These are phyloP conservation scores for Elaeis guineensis DNA, from an alignment of 176 grass and related monocot genomes.

Conservation along the genomic window DNA sequence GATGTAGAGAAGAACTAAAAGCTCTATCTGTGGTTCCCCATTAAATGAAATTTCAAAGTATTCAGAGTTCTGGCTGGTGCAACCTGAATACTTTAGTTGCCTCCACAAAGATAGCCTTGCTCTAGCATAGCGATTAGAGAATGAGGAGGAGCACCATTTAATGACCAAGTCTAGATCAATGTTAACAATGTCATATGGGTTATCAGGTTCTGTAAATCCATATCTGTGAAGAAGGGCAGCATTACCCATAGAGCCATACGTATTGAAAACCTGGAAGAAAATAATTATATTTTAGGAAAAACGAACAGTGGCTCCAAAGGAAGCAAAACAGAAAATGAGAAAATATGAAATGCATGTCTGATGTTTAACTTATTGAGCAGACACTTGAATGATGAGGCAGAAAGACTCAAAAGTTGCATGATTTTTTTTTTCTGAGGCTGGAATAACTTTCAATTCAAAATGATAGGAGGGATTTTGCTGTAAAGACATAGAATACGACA, in stretches of 20 bases:
- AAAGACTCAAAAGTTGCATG: too few species aligned
- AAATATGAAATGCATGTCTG: too few species aligned
- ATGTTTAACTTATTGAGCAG: too few species aligned
- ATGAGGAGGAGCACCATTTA: constrained; percentile 57
- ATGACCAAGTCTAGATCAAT: constrained; percentile 59
- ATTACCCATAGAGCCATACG: constrained; percentile 85
- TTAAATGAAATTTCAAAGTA: constrained; percentile 89
- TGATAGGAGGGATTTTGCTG: too few species aligned
- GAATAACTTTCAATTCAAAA: too few species aligned
- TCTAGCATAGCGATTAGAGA: constrained; percentile 41
- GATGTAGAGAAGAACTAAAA: constrained; percentile 66
- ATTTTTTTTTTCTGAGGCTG: too few species aligned
- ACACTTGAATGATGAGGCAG: too few species aligned
- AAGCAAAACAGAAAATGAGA: too few species aligned
- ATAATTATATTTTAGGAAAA: too few species aligned
- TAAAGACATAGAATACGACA: too few species aligned
- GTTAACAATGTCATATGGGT: constrained; percentile 79
- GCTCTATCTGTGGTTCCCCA: constrained; percentile 74
- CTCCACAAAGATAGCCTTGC: constrained; percentile 55
- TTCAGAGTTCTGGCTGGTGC: constrained; percentile 47
- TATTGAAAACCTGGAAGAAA: constrained; percentile 63
- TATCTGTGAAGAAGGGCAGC: constrained; percentile 90
- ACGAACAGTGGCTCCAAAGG: too few species aligned
- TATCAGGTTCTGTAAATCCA: constrained; percentile 82
- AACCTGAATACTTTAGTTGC: constrained; percentile 71